Percentiles rank a stretch among this genome's conserved stretches.
Conservation (phyloP, 257 asterid genomes). For the Salvia splendens region DNA sequence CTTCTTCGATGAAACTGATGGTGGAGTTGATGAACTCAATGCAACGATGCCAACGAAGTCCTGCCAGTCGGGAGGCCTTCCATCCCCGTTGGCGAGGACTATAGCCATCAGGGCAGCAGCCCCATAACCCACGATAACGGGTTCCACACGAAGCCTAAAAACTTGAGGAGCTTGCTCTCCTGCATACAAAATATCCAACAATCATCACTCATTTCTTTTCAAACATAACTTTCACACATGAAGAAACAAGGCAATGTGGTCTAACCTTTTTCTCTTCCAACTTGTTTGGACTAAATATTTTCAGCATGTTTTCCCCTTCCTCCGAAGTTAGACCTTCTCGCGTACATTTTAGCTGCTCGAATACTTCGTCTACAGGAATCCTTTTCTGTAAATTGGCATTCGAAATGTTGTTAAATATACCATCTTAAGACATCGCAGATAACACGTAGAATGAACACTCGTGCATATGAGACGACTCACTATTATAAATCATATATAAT, state of each 20-base stretch:
- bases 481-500: too few relatives aligned
- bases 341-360: too few relatives aligned
- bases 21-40: conserved; percentile 80
- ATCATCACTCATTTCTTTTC: neutral
- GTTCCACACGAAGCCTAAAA: conserved; percentile 95
- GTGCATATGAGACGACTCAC: too few relatives aligned
- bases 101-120: conserved; percentile 95
- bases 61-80: conserved; percentile 82
- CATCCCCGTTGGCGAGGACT: conserved; percentile 75
- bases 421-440: too few relatives aligned
- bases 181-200: conserved; percentile 23
- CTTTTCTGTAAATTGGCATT: too few relatives aligned
- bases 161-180: conserved; percentile 89
- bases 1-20: conserved; percentile 83
- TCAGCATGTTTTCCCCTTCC: too few relatives aligned
- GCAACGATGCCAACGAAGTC: conserved; percentile 84
- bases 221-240: neutral
- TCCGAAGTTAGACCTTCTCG: too few relatives aligned
- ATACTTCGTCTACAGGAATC: too few relatives aligned
- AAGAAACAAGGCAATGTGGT: neutral
- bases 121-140: conserved; percentile 97
- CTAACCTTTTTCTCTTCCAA: conserved; percentile 83
- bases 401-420: too few relatives aligned
- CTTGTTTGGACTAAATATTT: conserved; percentile 89
- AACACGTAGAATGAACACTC: too few relatives aligned